Conservation (phyloP, 2,329 filamentous ascomycete species). For the Fusarium compactum region DNA sequence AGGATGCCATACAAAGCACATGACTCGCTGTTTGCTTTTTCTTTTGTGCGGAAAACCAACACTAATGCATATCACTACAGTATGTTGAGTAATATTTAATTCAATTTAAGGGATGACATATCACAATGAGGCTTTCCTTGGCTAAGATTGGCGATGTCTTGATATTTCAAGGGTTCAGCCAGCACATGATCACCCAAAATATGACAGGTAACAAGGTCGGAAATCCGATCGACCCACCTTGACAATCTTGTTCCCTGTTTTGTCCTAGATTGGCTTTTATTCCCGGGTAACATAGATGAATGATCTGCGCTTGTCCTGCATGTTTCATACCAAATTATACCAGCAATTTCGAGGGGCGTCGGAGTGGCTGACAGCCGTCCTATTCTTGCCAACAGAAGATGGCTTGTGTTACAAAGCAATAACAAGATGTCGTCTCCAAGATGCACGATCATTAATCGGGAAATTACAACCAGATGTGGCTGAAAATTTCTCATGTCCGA, state of each 20-base stretch:
- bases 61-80: neutral
- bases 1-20: neutral
- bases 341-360: neutral
- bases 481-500: neutral
- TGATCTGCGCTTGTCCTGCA: neutral
- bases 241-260: neutral
- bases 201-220: neutral
- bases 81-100: neutral
- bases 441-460: neutral
- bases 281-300: neutral
- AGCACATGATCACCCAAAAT: neutral
- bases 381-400: neutral
- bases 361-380: neutral
- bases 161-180: neutral
- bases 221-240: neutral
- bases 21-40: neutral
- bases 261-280: neutral
- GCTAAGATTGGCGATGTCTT: neutral
- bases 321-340: neutral
- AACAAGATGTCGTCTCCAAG: neutral
- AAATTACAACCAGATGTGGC: neutral
- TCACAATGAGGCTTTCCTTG: neutral
- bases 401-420: too few species aligned
- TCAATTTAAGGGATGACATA: neutral
- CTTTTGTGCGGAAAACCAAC: neutral